Evolutionary conservation across 441 rosid species (phyloP), one percentile per base, ranked within the genome.

Genomic region (Aleurites moluccanus): DNA sequence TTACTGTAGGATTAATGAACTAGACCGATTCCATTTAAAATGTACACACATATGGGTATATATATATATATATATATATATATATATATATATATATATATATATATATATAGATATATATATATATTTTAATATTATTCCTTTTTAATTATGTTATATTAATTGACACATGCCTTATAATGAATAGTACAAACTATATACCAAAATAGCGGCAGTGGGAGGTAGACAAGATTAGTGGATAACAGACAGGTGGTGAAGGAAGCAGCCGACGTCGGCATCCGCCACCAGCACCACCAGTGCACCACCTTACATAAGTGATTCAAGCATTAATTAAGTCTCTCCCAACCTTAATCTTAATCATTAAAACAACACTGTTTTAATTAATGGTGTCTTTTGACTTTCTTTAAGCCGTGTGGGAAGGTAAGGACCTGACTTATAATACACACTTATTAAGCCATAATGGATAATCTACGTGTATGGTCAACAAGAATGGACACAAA

Each of bases 321-420:
- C 30, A 38, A 56, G 76, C 61, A n/a, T n/a, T n/a, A n/a, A n/a
- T n/a, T n/a, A n/a, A n/a, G n/a, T n/a, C n/a, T n/a, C n/a, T n/a
- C n/a, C n/a, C n/a, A n/a, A n/a, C n/a, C 75, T 77, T 76, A 63
- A 73, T 60, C 59, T 23, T 67, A 44, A 56, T 42, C 44, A 56
- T 15, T 13, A 42, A 27, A 9, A 9, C 10, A 1, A n/a, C 27
- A 52, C 27, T 16, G 27, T n/a, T 62, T 62, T 14, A 27, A 35
- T 33, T 27, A 25, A 13, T 44, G 66, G 13, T 50, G 44, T 1
- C 18, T 6, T 14, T 30, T 33, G 45, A 75, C 83, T 70, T 74
- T 63, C 68, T 85, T 60, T 60, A 78, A 83, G 84, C 86, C 86
- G 81, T 72, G 70, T 79, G 70, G 65, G 74, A 59, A 74, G 85